Percentiles rank a stretch among this genome's conserved stretches.
Evolutionary conservation across 2,329 filamentous ascomycete species (phyloP).

Genomic region (Polychaeton citri): DNA sequence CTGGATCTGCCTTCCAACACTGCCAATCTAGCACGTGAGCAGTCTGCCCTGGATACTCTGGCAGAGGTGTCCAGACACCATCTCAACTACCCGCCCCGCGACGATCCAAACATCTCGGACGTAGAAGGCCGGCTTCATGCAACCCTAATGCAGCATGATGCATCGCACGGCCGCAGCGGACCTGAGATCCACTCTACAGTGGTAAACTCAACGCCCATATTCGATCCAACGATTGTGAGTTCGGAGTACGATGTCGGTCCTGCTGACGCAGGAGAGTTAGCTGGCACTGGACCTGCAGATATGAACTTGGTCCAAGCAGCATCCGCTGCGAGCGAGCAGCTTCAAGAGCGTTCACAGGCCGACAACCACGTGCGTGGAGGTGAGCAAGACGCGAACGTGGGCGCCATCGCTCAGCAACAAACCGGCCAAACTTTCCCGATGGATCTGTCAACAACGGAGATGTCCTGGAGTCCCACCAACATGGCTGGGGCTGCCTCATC

Average conservation of each 20-base stretch:
- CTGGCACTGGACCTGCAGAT: conserved; percentile 1
- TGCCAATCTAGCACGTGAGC: conserved; percentile 31
- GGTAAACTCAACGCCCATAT: background rate
- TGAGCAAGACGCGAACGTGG: background rate
- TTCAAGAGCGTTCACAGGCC: background rate
- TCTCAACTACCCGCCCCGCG: conserved; percentile 41
- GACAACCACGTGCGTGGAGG: no score
- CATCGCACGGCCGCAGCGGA: background rate
- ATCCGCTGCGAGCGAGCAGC: conserved; percentile 7
- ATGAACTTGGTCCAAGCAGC: conserved; percentile 7
- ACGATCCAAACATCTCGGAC: background rate
- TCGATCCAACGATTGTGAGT: background rate
- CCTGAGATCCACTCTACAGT: background rate
- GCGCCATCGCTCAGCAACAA: background rate
- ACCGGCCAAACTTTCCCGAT: background rate
- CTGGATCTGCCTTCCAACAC: background rate
- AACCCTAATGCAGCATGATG: background rate
- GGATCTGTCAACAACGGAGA: background rate
- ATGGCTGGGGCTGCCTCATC: background rate
- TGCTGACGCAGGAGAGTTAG: conserved; percentile 1
- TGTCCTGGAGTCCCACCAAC: background rate
- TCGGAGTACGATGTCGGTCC: conserved; percentile 1
- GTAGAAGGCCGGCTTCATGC: background rate
- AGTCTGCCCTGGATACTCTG: conserved; percentile 73
- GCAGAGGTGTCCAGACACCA: conserved; percentile 75